These are phyloP conservation scores for Pseudogymnoascus sp. DNA, from an alignment of 2,329 filamentous ascomycete genomes.

Conservation along the genomic window DNA sequence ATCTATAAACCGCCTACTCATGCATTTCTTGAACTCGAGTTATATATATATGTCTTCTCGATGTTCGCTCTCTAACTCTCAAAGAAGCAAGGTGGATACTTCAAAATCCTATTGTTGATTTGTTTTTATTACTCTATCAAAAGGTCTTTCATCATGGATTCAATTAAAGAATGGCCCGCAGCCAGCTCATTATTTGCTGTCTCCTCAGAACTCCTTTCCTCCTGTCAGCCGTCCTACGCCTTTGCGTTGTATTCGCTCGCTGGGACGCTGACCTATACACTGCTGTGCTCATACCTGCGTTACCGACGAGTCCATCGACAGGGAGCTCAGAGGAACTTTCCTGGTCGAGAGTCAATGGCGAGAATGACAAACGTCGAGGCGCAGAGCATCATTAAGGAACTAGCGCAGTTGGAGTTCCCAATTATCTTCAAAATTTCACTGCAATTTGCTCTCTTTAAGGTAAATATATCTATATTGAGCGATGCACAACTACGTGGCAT, in stretches of 20 bases:
- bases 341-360: conserved; percentile 36
- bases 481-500: neutral
- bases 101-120: neutral
- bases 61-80: neutral
- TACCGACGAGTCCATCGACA: conserved; percentile 32
- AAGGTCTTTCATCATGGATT: neutral
- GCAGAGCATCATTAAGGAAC: conserved; percentile 37
- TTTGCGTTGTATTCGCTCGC: neutral
- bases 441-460: conserved; percentile 51
- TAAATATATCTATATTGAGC: conserved; percentile 17
- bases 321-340: conserved; percentile 35
- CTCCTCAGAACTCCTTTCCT: neutral
- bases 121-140: neutral
- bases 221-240: neutral
- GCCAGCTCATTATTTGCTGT: neutral
- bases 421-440: conserved; percentile 40
- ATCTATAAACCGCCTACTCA: too few relatives aligned
- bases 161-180: neutral
- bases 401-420: conserved; percentile 48
- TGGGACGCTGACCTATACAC: conserved; percentile 9
- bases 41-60: neutral
- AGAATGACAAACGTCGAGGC: conserved; percentile 47
- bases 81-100: neutral
- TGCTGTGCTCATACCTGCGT: conserved; percentile 27
- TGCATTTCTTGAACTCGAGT: too few relatives aligned